Evolutionary conservation across 2,329 filamentous ascomycete genomes (phyloP).

Genomic region (Sporothrix humicola): DNA sequence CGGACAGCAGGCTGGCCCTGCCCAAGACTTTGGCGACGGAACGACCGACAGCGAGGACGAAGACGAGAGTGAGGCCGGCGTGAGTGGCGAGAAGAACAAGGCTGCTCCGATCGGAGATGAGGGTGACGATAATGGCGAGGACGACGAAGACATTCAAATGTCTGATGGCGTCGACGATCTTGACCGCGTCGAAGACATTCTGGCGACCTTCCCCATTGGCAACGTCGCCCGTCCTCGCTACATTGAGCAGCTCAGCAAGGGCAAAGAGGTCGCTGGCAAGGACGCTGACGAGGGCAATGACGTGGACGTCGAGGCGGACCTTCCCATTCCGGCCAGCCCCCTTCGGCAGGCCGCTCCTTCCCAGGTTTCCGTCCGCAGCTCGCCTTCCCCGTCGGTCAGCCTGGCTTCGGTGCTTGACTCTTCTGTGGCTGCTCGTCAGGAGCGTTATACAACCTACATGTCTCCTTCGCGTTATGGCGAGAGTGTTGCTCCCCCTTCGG

Average conservation of each 20-base stretch:
- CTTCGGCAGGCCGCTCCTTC: neutral
- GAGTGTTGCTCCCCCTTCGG: constrained; percentile 25
- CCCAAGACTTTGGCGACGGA: neutral
- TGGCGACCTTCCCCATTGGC: constrained; percentile 2
- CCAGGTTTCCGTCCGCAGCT: constrained; percentile 29
- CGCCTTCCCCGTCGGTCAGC: constrained; percentile 31
- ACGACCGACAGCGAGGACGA: neutral
- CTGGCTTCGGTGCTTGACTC: constrained; percentile 9
- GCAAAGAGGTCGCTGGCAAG: neutral
- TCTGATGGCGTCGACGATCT: neutral
- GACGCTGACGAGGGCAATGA: neutral
- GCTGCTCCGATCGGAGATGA: constrained; percentile 1
- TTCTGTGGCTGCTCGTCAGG: neutral
- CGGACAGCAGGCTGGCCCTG: neutral
- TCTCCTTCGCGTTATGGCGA: constrained; percentile 31
- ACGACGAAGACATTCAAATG: neutral
- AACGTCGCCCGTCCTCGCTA: constrained; percentile 5
- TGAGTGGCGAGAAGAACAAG: neutral
- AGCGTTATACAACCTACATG: constrained; percentile 15
- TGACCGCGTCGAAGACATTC: neutral
- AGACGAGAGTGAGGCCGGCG: neutral
- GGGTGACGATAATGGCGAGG: neutral
- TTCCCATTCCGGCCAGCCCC: neutral
- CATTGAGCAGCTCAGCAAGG: no score
- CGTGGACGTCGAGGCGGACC: neutral